Conservation (phyloP, 257 asterid genomes). For the Forsythia suspensa region DNA sequence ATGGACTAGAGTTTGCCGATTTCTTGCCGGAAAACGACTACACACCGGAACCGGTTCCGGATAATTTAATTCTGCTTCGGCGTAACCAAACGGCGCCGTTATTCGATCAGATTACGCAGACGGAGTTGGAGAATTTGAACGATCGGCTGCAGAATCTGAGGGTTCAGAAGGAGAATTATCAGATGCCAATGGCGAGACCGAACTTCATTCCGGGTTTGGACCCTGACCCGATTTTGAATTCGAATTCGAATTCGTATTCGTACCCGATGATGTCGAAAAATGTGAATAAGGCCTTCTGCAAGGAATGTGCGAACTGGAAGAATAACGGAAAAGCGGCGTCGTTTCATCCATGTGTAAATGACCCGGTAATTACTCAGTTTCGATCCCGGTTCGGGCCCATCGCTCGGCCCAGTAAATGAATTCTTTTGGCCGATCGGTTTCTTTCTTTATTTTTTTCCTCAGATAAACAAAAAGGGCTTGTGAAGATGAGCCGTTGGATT, state of each 20-base stretch:
- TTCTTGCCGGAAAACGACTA: conserved; percentile 1
- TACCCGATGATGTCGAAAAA: conserved; percentile 28
- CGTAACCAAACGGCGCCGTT: conserved; percentile 43
- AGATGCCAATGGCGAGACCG: conserved; percentile 35
- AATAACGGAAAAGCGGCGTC: conserved; percentile 22
- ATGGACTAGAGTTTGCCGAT: conserved; percentile 34
- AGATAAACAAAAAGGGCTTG: background rate
- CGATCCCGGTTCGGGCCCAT: conserved; percentile 55
- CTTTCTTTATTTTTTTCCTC: background rate
- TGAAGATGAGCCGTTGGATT: background rate
- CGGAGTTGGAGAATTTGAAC: conserved; percentile 40
- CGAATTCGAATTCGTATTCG: conserved; percentile 4
- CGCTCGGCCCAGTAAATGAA: conserved; percentile 32
- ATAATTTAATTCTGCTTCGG: conserved; percentile 55
- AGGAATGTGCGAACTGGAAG: conserved; percentile 46
- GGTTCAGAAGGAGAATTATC: conserved; percentile 43
- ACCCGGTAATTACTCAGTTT: conserved; percentile 41
- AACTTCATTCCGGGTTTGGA: conserved; percentile 11
- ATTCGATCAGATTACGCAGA: conserved; percentile 42
- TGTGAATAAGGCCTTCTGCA: conserved; percentile 30
- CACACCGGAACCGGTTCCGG: conserved; percentile 28
- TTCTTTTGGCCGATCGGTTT: background rate
- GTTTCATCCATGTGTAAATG: conserved; percentile 77
- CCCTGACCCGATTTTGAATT: conserved; percentile 7
- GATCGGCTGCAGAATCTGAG: conserved; percentile 35